A percentile compares a stretch with the other conserved stretches of the same genome.
Evolutionary conservation across 495 filamentous ascomycete genomes (phyloP).

Genomic region (Ascodesmis nigricans): DNA sequence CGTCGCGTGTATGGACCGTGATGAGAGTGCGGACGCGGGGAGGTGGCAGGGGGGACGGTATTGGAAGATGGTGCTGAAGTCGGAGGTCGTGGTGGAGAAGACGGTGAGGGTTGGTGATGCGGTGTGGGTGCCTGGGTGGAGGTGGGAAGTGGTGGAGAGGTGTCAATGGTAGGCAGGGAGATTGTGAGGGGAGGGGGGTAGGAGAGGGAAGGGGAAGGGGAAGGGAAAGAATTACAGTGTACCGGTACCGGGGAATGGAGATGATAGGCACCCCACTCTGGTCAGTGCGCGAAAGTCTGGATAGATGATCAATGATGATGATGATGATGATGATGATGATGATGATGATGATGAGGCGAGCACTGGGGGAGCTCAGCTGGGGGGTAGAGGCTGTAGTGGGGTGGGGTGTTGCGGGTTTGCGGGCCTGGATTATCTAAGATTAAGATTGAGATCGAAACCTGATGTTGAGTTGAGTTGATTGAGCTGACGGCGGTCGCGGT

Average conservation of each 20-base stretch:
- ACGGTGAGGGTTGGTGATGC: background rate
- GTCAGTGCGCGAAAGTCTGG: background rate
- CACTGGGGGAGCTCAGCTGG: background rate
- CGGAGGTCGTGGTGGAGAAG: constrained; percentile 4
- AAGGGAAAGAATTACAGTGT: background rate
- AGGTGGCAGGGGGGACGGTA: constrained; percentile 4
- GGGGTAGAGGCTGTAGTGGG: background rate
- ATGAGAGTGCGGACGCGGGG: constrained; percentile 1
- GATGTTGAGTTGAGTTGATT: background rate
- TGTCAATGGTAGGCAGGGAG: constrained; percentile 1
- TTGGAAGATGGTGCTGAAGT: background rate
- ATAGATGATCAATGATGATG: background rate
- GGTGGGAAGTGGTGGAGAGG: constrained; percentile 5
- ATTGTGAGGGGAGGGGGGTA: background rate
- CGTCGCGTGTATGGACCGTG: constrained; percentile 4
- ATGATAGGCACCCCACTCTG: background rate
- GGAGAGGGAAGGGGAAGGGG: background rate
- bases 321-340: background rate
- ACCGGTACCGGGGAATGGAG: background rate
- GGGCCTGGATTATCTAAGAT: background rate
- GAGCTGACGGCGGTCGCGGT: background rate
- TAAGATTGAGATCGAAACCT: background rate
- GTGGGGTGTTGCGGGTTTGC: background rate
- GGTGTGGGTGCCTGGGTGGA: background rate
- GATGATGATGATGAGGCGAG: too few species aligned